A percentile compares a stretch with the other conserved stretches of the same genome.
Evolutionary conservation across 768 basidiomycete genomes (phyloP).

Genomic region (Crepidotus variabilis): DNA sequence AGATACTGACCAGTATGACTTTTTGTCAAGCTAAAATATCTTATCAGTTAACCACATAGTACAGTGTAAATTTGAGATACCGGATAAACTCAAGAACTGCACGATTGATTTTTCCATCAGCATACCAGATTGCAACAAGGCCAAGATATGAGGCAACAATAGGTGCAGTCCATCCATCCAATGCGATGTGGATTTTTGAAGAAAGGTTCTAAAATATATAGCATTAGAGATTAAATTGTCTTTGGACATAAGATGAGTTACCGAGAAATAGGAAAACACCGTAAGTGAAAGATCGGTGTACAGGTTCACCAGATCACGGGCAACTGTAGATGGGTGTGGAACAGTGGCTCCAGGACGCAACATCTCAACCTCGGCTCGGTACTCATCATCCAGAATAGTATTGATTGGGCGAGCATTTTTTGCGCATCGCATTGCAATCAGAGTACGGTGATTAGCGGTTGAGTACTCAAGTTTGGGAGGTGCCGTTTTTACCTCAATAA

Average conservation of each 20-base stretch:
- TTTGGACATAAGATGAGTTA: slow-evolving; percentile 1
- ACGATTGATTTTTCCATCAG: slow-evolving; percentile 22
- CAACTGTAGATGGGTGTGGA: slow-evolving; percentile 20
- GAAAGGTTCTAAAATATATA: slow-evolving; percentile 9
- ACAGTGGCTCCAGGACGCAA: slow-evolving; percentile 22
- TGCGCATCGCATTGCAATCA: slow-evolving; percentile 23
- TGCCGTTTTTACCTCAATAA: not conserved
- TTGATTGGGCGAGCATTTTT: slow-evolving; percentile 20
- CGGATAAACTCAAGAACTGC: slow-evolving; percentile 29
- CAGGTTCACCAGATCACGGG: slow-evolving; percentile 13
- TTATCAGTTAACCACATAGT: slow-evolving; percentile 1
- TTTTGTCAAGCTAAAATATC: slow-evolving; percentile 18
- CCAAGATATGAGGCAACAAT: slow-evolving; percentile 20
- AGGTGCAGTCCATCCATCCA: slow-evolving; percentile 29
- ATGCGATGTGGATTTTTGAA: slow-evolving; percentile 18
- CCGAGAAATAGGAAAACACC: slow-evolving; percentile 16
- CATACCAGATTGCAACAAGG: slow-evolving; percentile 20
- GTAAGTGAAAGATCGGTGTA: slow-evolving; percentile 10
- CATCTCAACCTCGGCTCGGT: slow-evolving; percentile 22
- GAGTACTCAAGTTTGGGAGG: not conserved
- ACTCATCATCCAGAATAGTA: slow-evolving; percentile 18
- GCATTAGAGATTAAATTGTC: not conserved
- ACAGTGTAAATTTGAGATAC: slow-evolving; percentile 12
- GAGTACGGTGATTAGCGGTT: slow-evolving; percentile 15
- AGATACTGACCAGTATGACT: slow-evolving; percentile 26